These are phyloP conservation scores for Ampelocalamus luodianensis DNA, from an alignment of 176 grass and related monocot genomes.

Conservation along the genomic window DNA sequence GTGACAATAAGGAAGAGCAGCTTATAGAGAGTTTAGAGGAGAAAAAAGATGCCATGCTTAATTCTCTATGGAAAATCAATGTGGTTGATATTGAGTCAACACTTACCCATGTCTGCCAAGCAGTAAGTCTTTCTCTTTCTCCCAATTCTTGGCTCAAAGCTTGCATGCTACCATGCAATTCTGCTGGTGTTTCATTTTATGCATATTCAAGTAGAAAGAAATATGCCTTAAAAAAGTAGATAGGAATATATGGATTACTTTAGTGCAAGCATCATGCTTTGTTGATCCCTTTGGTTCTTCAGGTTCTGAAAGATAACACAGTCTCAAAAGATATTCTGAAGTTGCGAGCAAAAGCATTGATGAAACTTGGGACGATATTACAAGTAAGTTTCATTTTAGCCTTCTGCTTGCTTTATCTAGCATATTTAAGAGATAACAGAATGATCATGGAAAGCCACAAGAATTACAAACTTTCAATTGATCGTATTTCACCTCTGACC, in stretches of 20 bases:
- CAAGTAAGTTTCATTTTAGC: slow-evolving; percentile 61
- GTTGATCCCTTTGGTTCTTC: slow-evolving; percentile 32
- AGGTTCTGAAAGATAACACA: slow-evolving; percentile 85
- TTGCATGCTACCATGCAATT: background rate
- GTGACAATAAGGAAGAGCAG: slow-evolving; percentile 70
- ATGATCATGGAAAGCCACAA: background rate
- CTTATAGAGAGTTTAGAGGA: slow-evolving; percentile 72
- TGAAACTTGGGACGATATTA: slow-evolving; percentile 92
- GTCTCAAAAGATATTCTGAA: slow-evolving; percentile 84
- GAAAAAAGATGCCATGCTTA: slow-evolving; percentile 91
- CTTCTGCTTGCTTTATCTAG: background rate
- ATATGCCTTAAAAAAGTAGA: slow-evolving; percentile 1
- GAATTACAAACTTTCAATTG: background rate
- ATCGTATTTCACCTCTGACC: background rate
- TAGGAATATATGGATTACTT: background rate
- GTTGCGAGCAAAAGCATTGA: slow-evolving; percentile 75
- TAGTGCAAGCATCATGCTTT: slow-evolving; percentile 8
- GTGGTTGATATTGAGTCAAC: slow-evolving; percentile 94
- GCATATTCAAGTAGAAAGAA: slow-evolving; percentile 3
- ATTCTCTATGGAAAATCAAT: slow-evolving; percentile 98
- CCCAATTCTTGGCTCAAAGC: background rate
- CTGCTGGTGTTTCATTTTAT: background rate
- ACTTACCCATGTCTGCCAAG: slow-evolving; percentile 81
- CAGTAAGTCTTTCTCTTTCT: slow-evolving; percentile 51
- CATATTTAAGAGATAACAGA: background rate